Percentiles rank a stretch among this genome's conserved stretches.
phyloP scores from a whole-genome alignment of 2,329 filamentous ascomycete species.

The Pseudopyrenochaeta lycopersici region DNA sequence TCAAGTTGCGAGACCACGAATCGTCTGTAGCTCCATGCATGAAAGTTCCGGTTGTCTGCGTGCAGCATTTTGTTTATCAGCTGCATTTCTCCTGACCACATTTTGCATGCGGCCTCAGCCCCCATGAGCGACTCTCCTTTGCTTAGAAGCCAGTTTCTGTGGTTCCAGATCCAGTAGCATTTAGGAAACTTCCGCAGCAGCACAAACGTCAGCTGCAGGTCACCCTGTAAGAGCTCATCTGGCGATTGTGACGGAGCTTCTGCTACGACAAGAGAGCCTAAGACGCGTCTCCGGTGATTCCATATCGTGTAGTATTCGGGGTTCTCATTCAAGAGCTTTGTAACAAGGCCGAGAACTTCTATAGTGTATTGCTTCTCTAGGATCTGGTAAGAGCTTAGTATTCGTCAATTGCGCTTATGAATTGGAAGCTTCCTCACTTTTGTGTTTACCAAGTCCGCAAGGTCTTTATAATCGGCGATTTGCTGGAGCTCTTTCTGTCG shows the following conservation, averaged over 20 bases:
- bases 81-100: constrained; percentile 87
- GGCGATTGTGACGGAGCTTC: constrained; percentile 36
- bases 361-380: constrained; percentile 59
- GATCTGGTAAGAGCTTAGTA: constrained; percentile 43
- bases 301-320: constrained; percentile 92
- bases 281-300: constrained; percentile 81
- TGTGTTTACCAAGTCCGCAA: constrained; percentile 73
- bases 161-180: constrained; percentile 99
- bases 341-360: constrained; percentile 72
- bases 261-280: constrained; percentile 67
- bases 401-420: neutral
- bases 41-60: constrained; percentile 89
- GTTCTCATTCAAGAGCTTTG: constrained; percentile 78
- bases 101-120: constrained; percentile 61
- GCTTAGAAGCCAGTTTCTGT: constrained; percentile 84
- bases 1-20: constrained; percentile 81
- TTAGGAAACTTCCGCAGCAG: constrained; percentile 88
- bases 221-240: constrained; percentile 69
- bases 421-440: constrained; percentile 59
- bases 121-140: constrained; percentile 74
- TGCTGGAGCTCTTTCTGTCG: constrained; percentile 75
- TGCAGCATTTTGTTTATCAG: constrained; percentile 88
- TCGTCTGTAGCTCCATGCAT: constrained; percentile 93
- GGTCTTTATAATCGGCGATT: constrained; percentile 76
- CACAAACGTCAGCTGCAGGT: constrained; percentile 84